Conservation (phyloP, 371 early-diverging fungal species). For the Sanchytrium tribonematis region DNA sequence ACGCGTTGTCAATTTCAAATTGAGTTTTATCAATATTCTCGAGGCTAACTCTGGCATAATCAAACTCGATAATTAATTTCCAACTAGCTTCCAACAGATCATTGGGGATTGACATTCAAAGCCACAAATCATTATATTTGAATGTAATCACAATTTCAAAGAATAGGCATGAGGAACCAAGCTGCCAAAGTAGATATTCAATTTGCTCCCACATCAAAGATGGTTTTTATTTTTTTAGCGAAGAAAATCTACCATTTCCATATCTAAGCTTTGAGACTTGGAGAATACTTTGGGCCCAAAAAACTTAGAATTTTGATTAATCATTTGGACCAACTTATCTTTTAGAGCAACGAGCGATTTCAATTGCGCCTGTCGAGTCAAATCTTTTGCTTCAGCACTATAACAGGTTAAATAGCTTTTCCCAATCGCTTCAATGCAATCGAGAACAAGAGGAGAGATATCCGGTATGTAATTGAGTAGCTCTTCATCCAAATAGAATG, state of each 20-base stretch:
- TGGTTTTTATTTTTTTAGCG: not conserved
- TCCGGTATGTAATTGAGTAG: not conserved
- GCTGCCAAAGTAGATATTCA: too few species aligned
- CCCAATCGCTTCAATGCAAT: not conserved
- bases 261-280: not conserved
- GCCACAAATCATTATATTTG: too few species aligned
- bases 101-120: too few species aligned
- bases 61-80: not conserved
- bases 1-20: not conserved
- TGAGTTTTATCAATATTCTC: not conserved
- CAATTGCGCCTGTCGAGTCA: not conserved
- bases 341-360: not conserved
- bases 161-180: too few species aligned
- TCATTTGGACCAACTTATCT: not conserved
- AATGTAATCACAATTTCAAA: too few species aligned
- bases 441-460: not conserved
- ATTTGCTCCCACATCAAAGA: too few species aligned
- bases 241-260: not conserved
- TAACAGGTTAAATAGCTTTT: not conserved
- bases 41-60: not conserved
- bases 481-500: not conserved
- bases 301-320: not conserved
- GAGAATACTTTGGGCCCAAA: not conserved
- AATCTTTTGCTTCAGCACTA: not conserved
- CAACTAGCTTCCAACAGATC: not conserved